Evolutionary conservation across 106 monocot genomes (phyloP).

Genomic region (Dioscorea dumetorum): DNA sequence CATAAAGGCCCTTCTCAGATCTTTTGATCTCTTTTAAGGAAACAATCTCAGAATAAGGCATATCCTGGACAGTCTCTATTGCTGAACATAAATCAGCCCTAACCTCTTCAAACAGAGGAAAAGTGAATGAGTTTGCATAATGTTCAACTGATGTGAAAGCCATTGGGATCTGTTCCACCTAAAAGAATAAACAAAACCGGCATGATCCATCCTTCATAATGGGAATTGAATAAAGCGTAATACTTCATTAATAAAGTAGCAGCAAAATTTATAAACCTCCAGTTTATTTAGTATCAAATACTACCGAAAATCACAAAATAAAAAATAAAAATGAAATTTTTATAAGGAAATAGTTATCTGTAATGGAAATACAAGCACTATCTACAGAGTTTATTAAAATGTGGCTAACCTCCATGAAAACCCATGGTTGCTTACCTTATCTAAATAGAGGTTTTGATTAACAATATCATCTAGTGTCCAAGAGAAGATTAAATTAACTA

Average conservation of each 20-base stretch:
- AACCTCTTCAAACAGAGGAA: conserved; percentile 36
- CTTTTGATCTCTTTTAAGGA: background rate
- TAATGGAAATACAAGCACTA: background rate
- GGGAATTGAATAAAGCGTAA: too few relatives aligned
- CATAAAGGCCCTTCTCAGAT: background rate
- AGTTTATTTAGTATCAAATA: too few relatives aligned
- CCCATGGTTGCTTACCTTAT: background rate
- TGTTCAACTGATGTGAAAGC: conserved; percentile 11
- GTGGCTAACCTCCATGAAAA: background rate
- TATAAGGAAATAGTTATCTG: background rate
- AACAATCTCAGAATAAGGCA: conserved; percentile 18
- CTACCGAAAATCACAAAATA: too few relatives aligned
- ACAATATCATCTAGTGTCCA: background rate
- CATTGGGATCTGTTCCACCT: conserved; percentile 30
- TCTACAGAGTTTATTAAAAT: too few relatives aligned
- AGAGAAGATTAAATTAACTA: background rate
- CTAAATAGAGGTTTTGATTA: background rate
- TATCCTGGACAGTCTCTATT: conserved; percentile 10
- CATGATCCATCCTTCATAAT: too few relatives aligned
- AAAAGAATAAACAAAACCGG: background rate
- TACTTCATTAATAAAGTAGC: background rate
- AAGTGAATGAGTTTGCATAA: conserved; percentile 18
- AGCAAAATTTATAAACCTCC: background rate
- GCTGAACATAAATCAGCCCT: conserved; percentile 30
- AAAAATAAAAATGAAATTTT: background rate